A percentile compares a stretch with the other conserved stretches of the same genome.
phyloP scores from a whole-genome alignment of 169 alveolate genomes.

The Eimeria acervulina region DNA sequence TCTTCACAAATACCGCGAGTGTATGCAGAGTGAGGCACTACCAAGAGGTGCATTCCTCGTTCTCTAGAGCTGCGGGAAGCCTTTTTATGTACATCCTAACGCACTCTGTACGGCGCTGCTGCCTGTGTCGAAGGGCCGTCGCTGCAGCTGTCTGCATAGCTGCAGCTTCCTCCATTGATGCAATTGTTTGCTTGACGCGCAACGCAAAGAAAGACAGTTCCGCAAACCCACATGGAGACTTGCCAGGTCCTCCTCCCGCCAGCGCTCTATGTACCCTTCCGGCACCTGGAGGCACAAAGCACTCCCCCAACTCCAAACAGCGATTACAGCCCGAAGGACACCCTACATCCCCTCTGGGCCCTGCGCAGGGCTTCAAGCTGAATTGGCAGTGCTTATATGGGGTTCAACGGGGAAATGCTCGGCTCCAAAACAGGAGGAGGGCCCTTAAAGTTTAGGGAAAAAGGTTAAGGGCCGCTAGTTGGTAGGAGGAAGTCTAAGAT shows the following conservation, averaged over 20 bases:
- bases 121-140: constrained; percentile 78
- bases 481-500: not conserved
- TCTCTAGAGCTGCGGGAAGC: not conserved
- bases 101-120: constrained; percentile 81
- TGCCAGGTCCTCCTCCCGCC: constrained; percentile 72
- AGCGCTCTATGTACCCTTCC: constrained; percentile 77
- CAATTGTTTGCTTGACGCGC: constrained; percentile 68
- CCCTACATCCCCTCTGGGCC: too few species aligned
- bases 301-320: not conserved
- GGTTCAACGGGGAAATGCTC: not conserved
- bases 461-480: not conserved
- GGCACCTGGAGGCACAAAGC: constrained; percentile 60
- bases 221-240: constrained; percentile 59
- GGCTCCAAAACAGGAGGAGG: too few species aligned
- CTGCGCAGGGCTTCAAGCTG: too few species aligned
- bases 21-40: not conserved
- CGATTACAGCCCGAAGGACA: not conserved
- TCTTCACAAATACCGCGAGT: not conserved
- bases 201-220: constrained; percentile 58
- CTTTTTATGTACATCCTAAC: not conserved
- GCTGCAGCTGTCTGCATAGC: constrained; percentile 67
- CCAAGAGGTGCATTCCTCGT: not conserved
- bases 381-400: not conserved
- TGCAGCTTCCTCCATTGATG: constrained; percentile 75
- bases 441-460: too few species aligned